Percentiles rank a stretch among this genome's conserved stretches.
phyloP scores from a whole-genome alignment of 352 stramenopile genomes.

The Phytophthora idaei region DNA sequence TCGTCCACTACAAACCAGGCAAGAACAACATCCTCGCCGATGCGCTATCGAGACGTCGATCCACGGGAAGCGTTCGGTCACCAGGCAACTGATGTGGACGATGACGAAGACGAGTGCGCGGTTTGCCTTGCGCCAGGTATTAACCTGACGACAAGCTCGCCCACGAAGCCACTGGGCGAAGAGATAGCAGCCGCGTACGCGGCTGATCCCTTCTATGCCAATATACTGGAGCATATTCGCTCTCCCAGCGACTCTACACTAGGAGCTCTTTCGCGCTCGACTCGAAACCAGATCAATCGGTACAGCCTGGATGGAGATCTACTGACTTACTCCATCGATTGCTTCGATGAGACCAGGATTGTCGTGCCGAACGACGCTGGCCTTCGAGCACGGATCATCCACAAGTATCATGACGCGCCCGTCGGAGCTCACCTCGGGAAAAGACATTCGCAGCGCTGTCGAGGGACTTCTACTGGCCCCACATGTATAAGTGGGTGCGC shows the following conservation, averaged over 20 bases:
- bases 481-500: constrained; percentile 5
- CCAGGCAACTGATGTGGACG: not conserved
- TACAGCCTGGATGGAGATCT: not conserved
- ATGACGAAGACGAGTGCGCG: not conserved
- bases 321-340: not conserved
- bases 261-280: not conserved
- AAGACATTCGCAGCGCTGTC: constrained; percentile 4
- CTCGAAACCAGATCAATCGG: not conserved
- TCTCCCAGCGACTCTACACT: not conserved
- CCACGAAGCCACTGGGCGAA: too few species aligned
- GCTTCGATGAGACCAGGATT: not conserved
- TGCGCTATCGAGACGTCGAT: not conserved
- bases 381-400: not conserved
- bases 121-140: not conserved
- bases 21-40: too few species aligned
- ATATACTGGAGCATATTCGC: not conserved
- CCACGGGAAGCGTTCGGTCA: not conserved
- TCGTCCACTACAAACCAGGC: too few species aligned
- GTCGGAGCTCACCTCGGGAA: not conserved
- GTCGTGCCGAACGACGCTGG: not conserved
- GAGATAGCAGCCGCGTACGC: not conserved
- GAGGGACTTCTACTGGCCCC: not conserved
- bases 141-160: too few species aligned
- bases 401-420: not conserved
- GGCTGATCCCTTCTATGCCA: not conserved